Percentiles rank a stretch among this genome's conserved stretches.
phyloP scores from a whole-genome alignment of 805 yeast genomes.

The Danielia oregonensis region DNA sequence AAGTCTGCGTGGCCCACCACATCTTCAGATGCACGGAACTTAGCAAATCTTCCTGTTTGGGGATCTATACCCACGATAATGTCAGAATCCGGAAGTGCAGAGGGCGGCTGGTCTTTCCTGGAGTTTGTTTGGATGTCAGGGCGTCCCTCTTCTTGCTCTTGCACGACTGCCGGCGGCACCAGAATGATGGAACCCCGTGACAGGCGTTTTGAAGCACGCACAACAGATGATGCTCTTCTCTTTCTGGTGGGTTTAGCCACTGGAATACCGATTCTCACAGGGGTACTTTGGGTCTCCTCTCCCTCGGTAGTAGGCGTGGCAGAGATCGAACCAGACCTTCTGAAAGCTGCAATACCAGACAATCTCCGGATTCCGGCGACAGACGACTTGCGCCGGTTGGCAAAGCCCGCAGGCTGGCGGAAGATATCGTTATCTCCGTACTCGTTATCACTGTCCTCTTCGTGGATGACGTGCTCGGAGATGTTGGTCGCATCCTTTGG shows the following conservation, averaged over 20 bases:
- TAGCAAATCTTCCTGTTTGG: conserved; percentile 22
- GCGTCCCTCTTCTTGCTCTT: conserved; percentile 6
- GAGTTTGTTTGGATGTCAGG: neutral
- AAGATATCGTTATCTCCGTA: conserved; percentile 29
- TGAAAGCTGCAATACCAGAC: conserved; percentile 29
- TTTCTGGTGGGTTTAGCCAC: conserved; percentile 25
- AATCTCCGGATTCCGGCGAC: conserved; percentile 30
- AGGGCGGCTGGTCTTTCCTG: neutral
- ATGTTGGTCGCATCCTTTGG: conserved; percentile 7
- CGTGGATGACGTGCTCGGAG: conserved; percentile 7
- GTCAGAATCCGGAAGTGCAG: conserved; percentile 5
- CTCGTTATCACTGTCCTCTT: conserved; percentile 13
- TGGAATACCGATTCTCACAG: conserved; percentile 39
- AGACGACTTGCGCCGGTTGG: conserved; percentile 26
- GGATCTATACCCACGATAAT: conserved; percentile 34
- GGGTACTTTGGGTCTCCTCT: conserved; percentile 13
- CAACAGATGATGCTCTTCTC: conserved; percentile 25
- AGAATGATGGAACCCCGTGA: conserved; percentile 5
- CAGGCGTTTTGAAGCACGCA: conserved; percentile 4
- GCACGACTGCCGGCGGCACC: conserved; percentile 4
- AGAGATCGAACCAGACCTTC: conserved; percentile 30
- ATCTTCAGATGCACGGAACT: conserved; percentile 16
- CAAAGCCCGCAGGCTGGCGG: conserved; percentile 21
- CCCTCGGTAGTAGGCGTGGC: conserved; percentile 12
- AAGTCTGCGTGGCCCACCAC: conserved; percentile 12